These are phyloP conservation scores for Coemansia umbellata DNA, from an alignment of 192 early-diverging fungal species.

Conservation along the genomic window DNA sequence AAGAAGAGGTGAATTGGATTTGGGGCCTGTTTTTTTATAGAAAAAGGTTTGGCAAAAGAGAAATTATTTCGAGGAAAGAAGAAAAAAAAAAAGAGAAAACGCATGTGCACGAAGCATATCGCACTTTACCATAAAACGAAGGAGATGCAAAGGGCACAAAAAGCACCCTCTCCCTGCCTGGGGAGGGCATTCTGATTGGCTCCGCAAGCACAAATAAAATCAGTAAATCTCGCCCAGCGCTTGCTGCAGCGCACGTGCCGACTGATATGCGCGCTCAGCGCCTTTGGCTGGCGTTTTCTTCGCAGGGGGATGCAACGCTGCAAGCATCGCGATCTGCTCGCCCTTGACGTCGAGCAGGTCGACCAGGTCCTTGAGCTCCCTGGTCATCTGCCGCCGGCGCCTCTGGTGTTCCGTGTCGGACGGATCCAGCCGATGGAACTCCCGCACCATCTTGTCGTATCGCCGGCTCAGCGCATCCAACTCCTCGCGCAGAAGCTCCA, in stretches of 20 bases:
- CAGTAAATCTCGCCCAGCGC: constrained; percentile 40
- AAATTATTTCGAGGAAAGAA: too few relatives aligned
- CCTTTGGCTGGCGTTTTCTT: too few relatives aligned
- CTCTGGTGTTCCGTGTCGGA: constrained; percentile 16
- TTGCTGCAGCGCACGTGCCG: constrained; percentile 39
- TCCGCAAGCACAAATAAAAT: too few relatives aligned
- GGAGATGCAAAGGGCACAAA: too few relatives aligned
- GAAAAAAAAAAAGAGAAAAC: too few relatives aligned
- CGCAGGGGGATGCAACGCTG: constrained; percentile 26
- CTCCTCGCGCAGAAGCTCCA: constrained; percentile 41
- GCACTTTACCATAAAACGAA: too few relatives aligned
- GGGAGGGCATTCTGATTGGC: too few relatives aligned
- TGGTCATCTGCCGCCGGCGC: constrained; percentile 26
- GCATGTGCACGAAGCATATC: too few relatives aligned
- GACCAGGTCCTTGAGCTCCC: constrained; percentile 47
- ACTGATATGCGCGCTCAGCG: constrained; percentile 26
- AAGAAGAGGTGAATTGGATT: too few relatives aligned
- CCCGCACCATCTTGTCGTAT: constrained; percentile 37
- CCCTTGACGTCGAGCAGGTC: constrained; percentile 48
- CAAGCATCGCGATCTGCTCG: constrained; percentile 47
- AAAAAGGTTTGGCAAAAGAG: too few relatives aligned
- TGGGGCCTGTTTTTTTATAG: too few relatives aligned
- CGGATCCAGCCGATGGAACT: constrained; percentile 32
- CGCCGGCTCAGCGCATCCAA: constrained; percentile 47
- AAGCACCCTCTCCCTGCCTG: too few relatives aligned